phyloP scores from a whole-genome alignment of 352 stramenopile genomes.

The Pythium pyrilobum region DNA sequence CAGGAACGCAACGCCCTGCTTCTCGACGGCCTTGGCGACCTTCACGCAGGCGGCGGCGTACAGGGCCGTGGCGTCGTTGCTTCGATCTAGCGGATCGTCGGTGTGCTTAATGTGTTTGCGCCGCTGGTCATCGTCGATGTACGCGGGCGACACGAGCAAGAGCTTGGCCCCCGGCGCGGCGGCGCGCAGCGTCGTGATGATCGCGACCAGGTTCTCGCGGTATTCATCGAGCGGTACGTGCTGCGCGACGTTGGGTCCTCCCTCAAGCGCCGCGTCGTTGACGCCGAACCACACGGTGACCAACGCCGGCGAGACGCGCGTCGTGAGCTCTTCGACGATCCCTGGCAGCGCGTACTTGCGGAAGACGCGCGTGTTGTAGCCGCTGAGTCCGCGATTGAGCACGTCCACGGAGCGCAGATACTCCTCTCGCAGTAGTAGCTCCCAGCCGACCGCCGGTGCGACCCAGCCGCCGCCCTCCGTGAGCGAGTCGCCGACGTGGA shows the following conservation, averaged over 20 bases:
- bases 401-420: constrained; percentile 52
- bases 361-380: constrained; percentile 48
- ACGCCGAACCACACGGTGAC: constrained; percentile 49
- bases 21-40: not conserved
- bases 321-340: constrained; percentile 28
- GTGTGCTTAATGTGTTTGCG: too few relatives aligned
- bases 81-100: constrained; percentile 8
- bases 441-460: constrained; percentile 31
- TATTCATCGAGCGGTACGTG: constrained; percentile 49
- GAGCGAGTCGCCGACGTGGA: constrained; percentile 64
- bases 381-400: constrained; percentile 45
- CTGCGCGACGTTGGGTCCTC: constrained; percentile 27
- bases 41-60: constrained; percentile 7
- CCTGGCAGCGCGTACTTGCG: constrained; percentile 23
- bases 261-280: constrained; percentile 46
- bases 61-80: constrained; percentile 5
- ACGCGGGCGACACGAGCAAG: constrained; percentile 49
- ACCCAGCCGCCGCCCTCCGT: constrained; percentile 33
- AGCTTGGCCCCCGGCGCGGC: constrained; percentile 25
- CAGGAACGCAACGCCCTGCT: constrained; percentile 6
- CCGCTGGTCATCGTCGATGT: constrained; percentile 33
- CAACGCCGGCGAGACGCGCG: constrained; percentile 15
- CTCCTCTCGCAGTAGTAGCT: constrained; percentile 34
- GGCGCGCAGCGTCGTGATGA: constrained; percentile 23
- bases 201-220: constrained; percentile 31